A percentile compares a stretch with the other conserved stretches of the same genome.
phyloP scores from a whole-genome alignment of 768 basidiomycete genomes.

The Tubosaeta sp. region DNA sequence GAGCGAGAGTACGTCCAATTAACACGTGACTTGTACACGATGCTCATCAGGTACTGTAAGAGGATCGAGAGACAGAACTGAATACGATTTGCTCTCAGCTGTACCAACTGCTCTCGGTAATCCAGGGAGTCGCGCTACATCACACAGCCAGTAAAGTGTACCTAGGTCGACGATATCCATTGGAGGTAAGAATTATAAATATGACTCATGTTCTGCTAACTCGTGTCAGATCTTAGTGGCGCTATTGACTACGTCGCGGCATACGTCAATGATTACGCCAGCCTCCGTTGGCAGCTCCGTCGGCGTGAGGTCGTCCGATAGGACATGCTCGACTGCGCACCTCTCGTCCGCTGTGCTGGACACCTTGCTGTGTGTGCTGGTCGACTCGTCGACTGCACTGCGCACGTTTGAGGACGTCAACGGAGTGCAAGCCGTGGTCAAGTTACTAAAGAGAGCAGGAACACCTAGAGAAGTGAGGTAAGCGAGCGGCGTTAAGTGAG shows the following conservation, averaged over 20 bases:
- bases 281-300: conserved; percentile 1
- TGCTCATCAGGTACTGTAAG: conserved; percentile 22
- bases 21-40: not conserved
- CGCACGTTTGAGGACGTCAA: conserved; percentile 73
- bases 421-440: conserved; percentile 82
- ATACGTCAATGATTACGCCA: conserved; percentile 39
- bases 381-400: conserved; percentile 73
- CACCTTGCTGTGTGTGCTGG: conserved; percentile 82
- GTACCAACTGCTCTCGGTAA: conserved; percentile 55
- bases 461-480: conserved; percentile 88
- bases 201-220: conserved; percentile 6
- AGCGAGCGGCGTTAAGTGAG: conserved; percentile 47
- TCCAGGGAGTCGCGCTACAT: conserved; percentile 73
- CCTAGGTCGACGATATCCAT: conserved; percentile 60
- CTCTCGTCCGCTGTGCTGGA: conserved; percentile 79
- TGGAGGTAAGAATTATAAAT: conserved; percentile 50
- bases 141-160: conserved; percentile 66
- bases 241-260: conserved; percentile 66
- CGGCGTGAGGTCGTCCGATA: conserved; percentile 18
- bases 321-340: conserved; percentile 27
- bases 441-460: conserved; percentile 78
- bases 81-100: conserved; percentile 49
- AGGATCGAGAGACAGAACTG: conserved; percentile 46
- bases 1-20: conserved; percentile 36
- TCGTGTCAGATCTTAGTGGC: conserved; percentile 62